Percentiles rank a stretch among this genome's conserved stretches.
phyloP scores from a whole-genome alignment of 2,329 filamentous ascomycete species.

The Fusarium protoensiforme region DNA sequence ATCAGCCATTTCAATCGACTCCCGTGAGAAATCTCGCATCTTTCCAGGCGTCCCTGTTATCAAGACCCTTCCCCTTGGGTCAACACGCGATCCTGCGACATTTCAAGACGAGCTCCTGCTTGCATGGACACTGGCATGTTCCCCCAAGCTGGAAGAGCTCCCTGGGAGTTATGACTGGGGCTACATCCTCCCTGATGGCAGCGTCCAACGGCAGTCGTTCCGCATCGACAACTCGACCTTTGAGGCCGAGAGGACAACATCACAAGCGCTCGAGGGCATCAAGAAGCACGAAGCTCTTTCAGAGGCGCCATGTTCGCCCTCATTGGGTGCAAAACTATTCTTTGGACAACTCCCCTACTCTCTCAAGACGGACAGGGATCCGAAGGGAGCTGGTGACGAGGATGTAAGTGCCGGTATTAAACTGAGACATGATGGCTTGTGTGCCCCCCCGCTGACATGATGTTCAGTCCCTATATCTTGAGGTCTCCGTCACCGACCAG shows the following conservation, averaged over 20 bases:
- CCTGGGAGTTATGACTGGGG: slow-evolving; percentile 16
- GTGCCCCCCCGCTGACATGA: not conserved
- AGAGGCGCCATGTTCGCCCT: not conserved
- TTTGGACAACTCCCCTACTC: slow-evolving; percentile 11
- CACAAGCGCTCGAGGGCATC: slow-evolving; percentile 18
- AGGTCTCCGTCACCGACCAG: slow-evolving; percentile 25
- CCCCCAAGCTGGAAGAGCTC: slow-evolving; percentile 5
- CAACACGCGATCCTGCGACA: slow-evolving; percentile 10
- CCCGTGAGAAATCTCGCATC: slow-evolving; percentile 5
- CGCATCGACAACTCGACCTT: slow-evolving; percentile 15
- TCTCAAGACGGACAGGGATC: not conserved
- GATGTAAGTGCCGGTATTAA: slow-evolving; percentile 19
- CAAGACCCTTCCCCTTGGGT: slow-evolving; percentile 18
- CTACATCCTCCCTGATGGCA: slow-evolving; percentile 25
- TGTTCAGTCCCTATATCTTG: slow-evolving; percentile 21
- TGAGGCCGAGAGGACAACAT: slow-evolving; percentile 18
- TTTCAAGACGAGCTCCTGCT: slow-evolving; percentile 21
- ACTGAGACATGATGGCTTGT: not conserved
- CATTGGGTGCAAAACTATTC: slow-evolving; percentile 15
- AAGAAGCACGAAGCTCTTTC: slow-evolving; percentile 7
- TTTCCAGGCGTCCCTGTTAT: slow-evolving; percentile 4
- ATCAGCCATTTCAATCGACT: slow-evolving; percentile 14
- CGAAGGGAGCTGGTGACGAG: not conserved
- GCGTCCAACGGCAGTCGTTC: slow-evolving; percentile 20
- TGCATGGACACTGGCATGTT: slow-evolving; percentile 24